Evolutionary conservation across 1,284 basidiomycete genomes (phyloP), one percentile per base, ranked within the genome.

Genomic region (Boletus semigastroideus): DNA sequence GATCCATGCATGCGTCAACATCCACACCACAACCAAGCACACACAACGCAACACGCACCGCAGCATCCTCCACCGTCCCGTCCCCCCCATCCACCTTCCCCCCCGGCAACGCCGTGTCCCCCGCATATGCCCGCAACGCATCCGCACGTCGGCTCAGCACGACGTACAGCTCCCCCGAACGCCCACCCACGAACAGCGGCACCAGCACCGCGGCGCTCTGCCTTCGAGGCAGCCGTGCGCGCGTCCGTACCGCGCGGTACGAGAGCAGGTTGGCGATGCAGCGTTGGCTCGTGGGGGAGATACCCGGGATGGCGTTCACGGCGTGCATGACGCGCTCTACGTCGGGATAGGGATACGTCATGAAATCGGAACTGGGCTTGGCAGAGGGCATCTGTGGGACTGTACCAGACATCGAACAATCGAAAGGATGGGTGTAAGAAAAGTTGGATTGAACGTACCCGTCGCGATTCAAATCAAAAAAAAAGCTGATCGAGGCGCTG

Each of bases 101-200:
- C 5, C 92, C 92, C 1, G 91, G 91, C 5, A 94, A 70, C 2
- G 89, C 86, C 0, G 92, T 94, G 66, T 94, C 91, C 0, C 89
- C 87, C 1, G 90, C 88, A 59, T 88, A 94, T 5, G 85, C 79
- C 39, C 84, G 75, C 61, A 94, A 71, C 1, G 79, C 80, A 0
- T 84, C 75, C 1, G 90, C 83, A 1, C 92, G 84, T 54, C 84
- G 75, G 61, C 81, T 90, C 17, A 94, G 76, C 4, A 94, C 64
- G 1, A 94, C 91, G 61, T 92, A 90, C 25, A 94, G 66, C 60
- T 94, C 89, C 4, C 91, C 91, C 44, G 78, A 77, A 7, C 91
- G 74, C 7, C 25, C 25, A 0, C 92, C 92, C 0, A 92, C 82
- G 54, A 94, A 94, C 41, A 94, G 68, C 10, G 87, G 87, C 1